Evolutionary conservation across 192 early-diverging fungal genomes (phyloP), one percentile per base, ranked within the genome.

Genomic region (Coemansia sp.): DNA sequence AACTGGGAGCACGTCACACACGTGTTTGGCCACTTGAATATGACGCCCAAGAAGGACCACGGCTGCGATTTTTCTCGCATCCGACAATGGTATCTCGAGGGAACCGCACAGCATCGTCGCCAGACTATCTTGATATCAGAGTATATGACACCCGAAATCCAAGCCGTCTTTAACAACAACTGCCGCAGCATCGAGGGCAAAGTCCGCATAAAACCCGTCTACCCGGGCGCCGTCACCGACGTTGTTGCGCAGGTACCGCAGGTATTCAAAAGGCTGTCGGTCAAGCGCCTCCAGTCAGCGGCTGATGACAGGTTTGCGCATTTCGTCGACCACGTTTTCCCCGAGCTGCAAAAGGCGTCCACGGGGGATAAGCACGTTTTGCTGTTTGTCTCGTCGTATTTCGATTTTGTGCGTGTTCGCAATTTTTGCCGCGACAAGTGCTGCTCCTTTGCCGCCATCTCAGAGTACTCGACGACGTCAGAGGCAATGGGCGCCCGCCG

Each of bases 1-100:
- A 99, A 98, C 85, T 99, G 95, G 95, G 96, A 99, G 64, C 95
- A 99, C 65, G 79, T 97, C 37, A 71, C 85, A 84, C 89, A 92
- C 59, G 75, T 97, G 6, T 92, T 96, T 62, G 77, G 91, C 13
- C 85, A 93, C 64, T 61, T 96, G 75, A 98, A 99, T 70, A 60
- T 84, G 39, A 95, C 90, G 12, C 96, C 97, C 3, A 95, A 94
- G 64, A 85, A 92, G 66, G 78, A 91, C n/a, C 95, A 95, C 58
- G 95, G 89, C 26, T 95, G 93, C 73, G 95, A 99, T 70, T 98
- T 99, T 83, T 95, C 95, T 2, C 86, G 97, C 18, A 86, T 96
- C 37, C 87, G 90, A 47, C 85, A 83, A 50, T 96, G 92, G 88
- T 90, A 86, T 59, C 79, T 99, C 16, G 97, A 98, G 52, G 92